Percentiles rank a stretch among this genome's conserved stretches.
Conservation (phyloP, 352 stramenopile genomes). For the Blastocystis sp. region DNA sequence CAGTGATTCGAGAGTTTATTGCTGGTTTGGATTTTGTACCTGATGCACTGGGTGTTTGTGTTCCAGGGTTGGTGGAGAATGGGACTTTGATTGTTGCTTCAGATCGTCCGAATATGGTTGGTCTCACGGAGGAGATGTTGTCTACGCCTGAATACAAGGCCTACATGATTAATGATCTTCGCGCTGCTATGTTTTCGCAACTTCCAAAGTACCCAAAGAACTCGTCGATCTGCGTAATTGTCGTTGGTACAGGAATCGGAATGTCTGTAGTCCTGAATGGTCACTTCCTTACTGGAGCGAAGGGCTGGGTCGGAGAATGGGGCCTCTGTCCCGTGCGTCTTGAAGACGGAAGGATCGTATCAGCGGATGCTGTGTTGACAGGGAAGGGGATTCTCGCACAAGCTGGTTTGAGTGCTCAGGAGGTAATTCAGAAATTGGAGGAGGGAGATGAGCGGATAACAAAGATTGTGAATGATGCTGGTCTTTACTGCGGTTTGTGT, state of each 20-base stretch:
- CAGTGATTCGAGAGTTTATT: conserved; percentile 8
- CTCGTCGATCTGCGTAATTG: conserved; percentile 27
- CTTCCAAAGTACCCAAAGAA: conserved; percentile 20
- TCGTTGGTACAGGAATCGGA: conserved; percentile 49
- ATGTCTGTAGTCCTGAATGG: conserved; percentile 51
- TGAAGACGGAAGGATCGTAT: background rate
- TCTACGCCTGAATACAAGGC: background rate
- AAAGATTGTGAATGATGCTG: conserved; percentile 18
- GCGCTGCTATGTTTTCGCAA: conserved; percentile 47
- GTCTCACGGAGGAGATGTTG: conserved; percentile 42
- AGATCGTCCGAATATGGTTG: conserved; percentile 38
- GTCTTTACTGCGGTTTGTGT: conserved; percentile 27
- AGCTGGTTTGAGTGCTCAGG: background rate
- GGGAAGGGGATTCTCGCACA: conserved; percentile 14
- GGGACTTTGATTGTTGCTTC: conserved; percentile 39
- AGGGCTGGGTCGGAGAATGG: conserved; percentile 20
- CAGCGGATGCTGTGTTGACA: background rate
- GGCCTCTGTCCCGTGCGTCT: conserved; percentile 18
- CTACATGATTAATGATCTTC: conserved; percentile 42
- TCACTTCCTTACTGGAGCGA: conserved; percentile 15
- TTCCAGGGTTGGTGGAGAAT: conserved; percentile 49
- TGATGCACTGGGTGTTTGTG: conserved; percentile 23
- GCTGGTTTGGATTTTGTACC: background rate
- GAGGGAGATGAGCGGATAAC: background rate
- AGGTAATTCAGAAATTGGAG: background rate